Evolutionary conservation across 192 early-diverging fungal genomes (phyloP), one percentile per base, ranked within the genome.

Genomic region (Irineochytrium annulatum): DNA sequence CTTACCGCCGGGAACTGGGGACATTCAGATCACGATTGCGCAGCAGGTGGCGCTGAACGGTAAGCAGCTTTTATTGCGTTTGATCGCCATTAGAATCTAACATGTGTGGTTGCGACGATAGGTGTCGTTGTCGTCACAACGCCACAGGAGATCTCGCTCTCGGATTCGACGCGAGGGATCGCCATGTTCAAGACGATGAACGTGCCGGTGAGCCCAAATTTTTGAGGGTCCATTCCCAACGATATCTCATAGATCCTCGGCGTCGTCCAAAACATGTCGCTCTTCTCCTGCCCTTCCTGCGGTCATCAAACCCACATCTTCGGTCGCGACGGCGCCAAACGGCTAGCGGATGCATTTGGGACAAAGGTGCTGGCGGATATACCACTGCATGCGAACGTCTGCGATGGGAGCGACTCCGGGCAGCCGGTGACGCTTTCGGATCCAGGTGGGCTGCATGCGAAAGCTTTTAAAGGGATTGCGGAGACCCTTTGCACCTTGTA

Each of bases 1-100:
- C 59, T 87, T 91, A 84, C 93, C 93, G 20, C 93, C 93, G 20
- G 93, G 93, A 3, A 95, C 93, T 1, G 91, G 91, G n/a, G 93
- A 95, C 63, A 84, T 83, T 1, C 91, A 93, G 68, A 62, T 95
- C 48, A 87, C 90, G 3, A 86, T 95, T 37, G 79, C 82, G 30
- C 93, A 95, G 68, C 87, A 89, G 57, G 68, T 92, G 3, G 69
- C 69, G 37, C 34, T 92, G 41, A 65, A 73, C 62, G 88, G 86
- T 81, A 68, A 49, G 69, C 14, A 19, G 20, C 22, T 22, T 20
- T 32, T 16, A 17, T 1, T 34, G 32, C n/a, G 27, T 26, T 37
- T 3, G 34, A 24, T 28, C 34, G 17, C 34, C 39, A 48, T 3
- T 30, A 56, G 51, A 17, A 16, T 29, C 14, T 52, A 6, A 49